These are phyloP conservation scores for Calonectria hongkongensis DNA, from an alignment of 2,329 filamentous ascomycete species.

Conservation along the genomic window DNA sequence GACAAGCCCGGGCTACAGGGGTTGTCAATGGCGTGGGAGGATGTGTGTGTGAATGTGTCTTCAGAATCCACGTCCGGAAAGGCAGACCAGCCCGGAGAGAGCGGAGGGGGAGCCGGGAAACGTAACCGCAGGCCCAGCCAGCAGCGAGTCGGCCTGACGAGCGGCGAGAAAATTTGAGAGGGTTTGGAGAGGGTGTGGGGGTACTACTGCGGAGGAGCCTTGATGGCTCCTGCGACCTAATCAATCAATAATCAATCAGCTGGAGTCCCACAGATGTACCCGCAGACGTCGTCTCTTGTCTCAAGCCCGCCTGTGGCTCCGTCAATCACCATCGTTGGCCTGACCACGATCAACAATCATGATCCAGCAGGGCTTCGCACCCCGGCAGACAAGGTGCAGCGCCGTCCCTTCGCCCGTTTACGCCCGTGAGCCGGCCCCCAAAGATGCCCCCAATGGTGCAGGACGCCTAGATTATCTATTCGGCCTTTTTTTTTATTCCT, in stretches of 20 bases:
- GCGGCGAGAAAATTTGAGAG: conserved; percentile 31
- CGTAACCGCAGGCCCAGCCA: conserved; percentile 7
- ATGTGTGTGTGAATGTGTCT: conserved; percentile 27
- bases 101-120: background rate
- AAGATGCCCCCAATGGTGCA: conserved; percentile 39
- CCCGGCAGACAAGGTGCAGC: conserved; percentile 42
- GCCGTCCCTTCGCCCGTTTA: conserved; percentile 50
- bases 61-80: conserved; percentile 17
- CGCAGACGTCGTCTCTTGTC: conserved; percentile 43
- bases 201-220: conserved; percentile 29
- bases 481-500: conserved; percentile 12
- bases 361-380: conserved; percentile 39
- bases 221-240: conserved; percentile 34
- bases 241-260: conserved; percentile 47
- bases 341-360: conserved; percentile 47
- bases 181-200: conserved; percentile 32
- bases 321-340: conserved; percentile 50
- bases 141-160: conserved; percentile 6
- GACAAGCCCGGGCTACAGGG: conserved; percentile 31
- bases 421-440: conserved; percentile 49
- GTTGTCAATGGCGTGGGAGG: conserved; percentile 30
- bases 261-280: conserved; percentile 40
- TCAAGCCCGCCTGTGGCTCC: conserved; percentile 43
- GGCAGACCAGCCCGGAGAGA: conserved; percentile 15
- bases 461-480: conserved; percentile 19